A percentile compares a stretch with the other conserved stretches of the same genome.
Evolutionary conservation across 208 protist species (phyloP).

Genomic region (Angomonas ambiguus): DNA sequence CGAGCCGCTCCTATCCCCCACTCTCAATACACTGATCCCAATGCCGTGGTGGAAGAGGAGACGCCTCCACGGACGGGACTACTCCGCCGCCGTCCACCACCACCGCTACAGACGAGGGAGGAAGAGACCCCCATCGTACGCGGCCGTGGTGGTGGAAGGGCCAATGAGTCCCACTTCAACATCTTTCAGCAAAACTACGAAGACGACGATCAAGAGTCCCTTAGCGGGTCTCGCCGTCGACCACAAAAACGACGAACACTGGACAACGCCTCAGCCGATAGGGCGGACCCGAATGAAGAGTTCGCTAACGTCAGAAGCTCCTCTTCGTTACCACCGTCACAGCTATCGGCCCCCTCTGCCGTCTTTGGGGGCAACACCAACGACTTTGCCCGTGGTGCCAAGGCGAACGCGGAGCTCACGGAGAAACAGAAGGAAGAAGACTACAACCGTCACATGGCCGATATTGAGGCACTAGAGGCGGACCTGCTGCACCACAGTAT

Average conservation of each 20-base stretch:
- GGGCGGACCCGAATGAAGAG: no score
- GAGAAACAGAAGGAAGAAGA: conserved; percentile 18
- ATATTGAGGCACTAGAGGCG: conserved; percentile 45
- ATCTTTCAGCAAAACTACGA: background rate
- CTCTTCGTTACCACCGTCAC: background rate
- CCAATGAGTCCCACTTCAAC: background rate
- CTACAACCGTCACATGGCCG: conserved; percentile 14
- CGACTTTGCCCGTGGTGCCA: conserved; percentile 2
- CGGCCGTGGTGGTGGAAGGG: conserved; percentile 11
- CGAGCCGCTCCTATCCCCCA: no score
- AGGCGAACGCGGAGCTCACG: conserved; percentile 18
- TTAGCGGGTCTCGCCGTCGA: background rate
- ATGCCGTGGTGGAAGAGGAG: no score
- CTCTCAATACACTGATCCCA: no score
- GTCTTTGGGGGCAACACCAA: background rate
- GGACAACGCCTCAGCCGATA: no score
- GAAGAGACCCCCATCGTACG: no score
- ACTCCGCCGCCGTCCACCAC: no score
- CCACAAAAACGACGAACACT: background rate
- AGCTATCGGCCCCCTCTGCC: background rate
- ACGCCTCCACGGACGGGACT: no score
- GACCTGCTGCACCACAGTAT: conserved; percentile 46
- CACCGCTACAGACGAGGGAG: no score
- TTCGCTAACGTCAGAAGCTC: background rate
- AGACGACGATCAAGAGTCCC: background rate